phyloP scores from a whole-genome alignment of 1,139 yeast species.

The Yamadazyma atlantica region DNA sequence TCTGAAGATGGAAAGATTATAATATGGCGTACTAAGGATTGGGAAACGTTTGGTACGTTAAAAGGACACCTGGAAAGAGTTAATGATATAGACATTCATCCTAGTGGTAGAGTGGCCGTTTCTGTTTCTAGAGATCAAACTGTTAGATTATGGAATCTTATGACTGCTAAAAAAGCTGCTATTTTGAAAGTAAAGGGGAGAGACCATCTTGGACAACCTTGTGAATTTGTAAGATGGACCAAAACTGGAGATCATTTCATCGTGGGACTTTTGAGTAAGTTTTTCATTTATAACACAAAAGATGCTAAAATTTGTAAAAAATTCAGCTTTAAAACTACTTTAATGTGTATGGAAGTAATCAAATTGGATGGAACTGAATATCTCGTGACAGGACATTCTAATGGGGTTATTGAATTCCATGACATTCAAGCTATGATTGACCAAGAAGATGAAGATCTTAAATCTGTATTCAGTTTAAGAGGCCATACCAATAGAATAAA shows the following conservation, averaged over 20 bases:
- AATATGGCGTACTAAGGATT: slow-evolving; percentile 94
- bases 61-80: slow-evolving; percentile 82
- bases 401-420: slow-evolving; percentile 70
- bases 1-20: slow-evolving; percentile 89
- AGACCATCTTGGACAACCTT: slow-evolving; percentile 61
- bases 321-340: slow-evolving; percentile 50
- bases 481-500: slow-evolving; percentile 90
- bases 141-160: slow-evolving; percentile 87
- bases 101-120: slow-evolving; percentile 87
- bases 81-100: slow-evolving; percentile 86
- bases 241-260: slow-evolving; percentile 64
- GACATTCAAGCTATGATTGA: slow-evolving; percentile 23
- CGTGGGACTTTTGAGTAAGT: slow-evolving; percentile 68
- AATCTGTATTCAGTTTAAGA: slow-evolving; percentile 56
- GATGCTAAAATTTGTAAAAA: slow-evolving; percentile 59
- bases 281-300: slow-evolving; percentile 65
- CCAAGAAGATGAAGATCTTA: slow-evolving; percentile 22
- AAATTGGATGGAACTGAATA: slow-evolving; percentile 49
- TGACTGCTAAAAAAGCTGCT: slow-evolving; percentile 97
- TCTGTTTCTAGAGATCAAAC: slow-evolving; percentile 86
- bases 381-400: slow-evolving; percentile 65
- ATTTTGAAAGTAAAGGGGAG: slow-evolving; percentile 70
- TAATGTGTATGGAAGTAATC: slow-evolving; percentile 67
- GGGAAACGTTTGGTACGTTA: slow-evolving; percentile 88
- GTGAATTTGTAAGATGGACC: slow-evolving; percentile 67